Base-by-base conservation (phyloP, 306 rosid genomes). In the Casuarina cunninghamiana region DNA sequence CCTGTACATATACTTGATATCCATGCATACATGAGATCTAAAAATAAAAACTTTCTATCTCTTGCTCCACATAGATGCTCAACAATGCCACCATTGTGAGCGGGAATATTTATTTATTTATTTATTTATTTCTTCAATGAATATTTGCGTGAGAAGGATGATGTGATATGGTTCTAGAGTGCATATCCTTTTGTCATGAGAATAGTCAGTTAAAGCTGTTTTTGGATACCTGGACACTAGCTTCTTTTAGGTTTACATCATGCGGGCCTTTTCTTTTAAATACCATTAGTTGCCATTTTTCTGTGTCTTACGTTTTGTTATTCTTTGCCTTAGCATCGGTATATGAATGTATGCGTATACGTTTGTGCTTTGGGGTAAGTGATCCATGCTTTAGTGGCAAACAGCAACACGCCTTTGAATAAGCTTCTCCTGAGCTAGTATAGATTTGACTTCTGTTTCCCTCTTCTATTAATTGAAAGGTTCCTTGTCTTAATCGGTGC, bases 391-490 rank as follows among this genome's bases (percentile, higher is more conserved):
- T 39, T 38, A 65, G 26, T 16, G 71, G 71, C 46, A 65, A 65
- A 65, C 26, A 65, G 48, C 9, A 41, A 39, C 48, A 66, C 17
- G 45, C 70, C 15, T 65, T 43, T 62, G 44, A 65, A 16, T 65
- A 65, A 65, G 7, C 35, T 39, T 13, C 26, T 66, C 26, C 38
- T 17, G 16, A 39, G 15, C 71, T 16, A 66, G 32, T 41, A 19
- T 66, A 39, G 26, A 17, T 17, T 15, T 0, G 71, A 66, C 48
- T 66, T 41, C 17, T 66, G 4, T 17, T 17, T 66, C 49, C 50
- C 13, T 57, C 38, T 62, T 66, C 71, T n/a, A 66, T n/a, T 7
- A 41, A 66, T 67, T 46, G 67, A 62, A 68, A 77, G 81, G 41
- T 78, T 39, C 42, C 2, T 10, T 13, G 5, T 53, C 3, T 78